Base-by-base conservation (phyloP, 306 rosid genomes). In the Gastrolobium villosum region DNA sequence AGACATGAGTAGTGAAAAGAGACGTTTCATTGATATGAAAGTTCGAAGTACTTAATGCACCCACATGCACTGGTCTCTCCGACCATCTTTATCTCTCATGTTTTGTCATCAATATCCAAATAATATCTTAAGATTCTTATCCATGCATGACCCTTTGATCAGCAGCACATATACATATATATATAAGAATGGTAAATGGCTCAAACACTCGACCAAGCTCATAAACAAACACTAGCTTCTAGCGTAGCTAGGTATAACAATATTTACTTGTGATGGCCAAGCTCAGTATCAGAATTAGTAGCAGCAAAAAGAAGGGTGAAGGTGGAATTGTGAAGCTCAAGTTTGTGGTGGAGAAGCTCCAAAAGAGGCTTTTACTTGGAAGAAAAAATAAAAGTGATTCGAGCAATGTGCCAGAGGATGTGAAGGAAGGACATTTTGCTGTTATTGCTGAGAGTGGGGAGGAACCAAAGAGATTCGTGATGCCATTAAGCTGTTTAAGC, bases 341-440 rank as follows among this genome's bases (percentile, higher is more conserved):
- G 46, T 49, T 77, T 6, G 90, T 85, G 7, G 88, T 83, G 7
- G 88, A 88, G 75, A 92, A 90, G 87, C 86, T 92, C 4, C 95
- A 89, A 8, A 87, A 82, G 81, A 85, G 87, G 46, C 85, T 94
- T 10, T 80, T 54, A 6, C n/a, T 74, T 6, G 81, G 81, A 28
- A 84, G 87, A 70, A 74, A 44, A 44, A 74, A 56, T 14, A 75
- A 34, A 11, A 57, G 34, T 11, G 78, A 83, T 6, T 52, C 81
- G 2, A 54, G 39, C 14, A 30, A 9, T n/a, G 97, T 92, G 49
- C 98, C 91, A 0, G 79, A 88, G 44, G 99, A 95, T 30, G 93
- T 92, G 32, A 92, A 92, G 57, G 91, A 89, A 83, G 98, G 99
- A 6, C 99, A 95, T 65, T 92, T 95, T 31, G 94, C 94, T 0